Evolutionary conservation across 257 asterid genomes (phyloP), one percentile per base, ranked within the genome.

Genomic region (Apocynum venetum): DNA sequence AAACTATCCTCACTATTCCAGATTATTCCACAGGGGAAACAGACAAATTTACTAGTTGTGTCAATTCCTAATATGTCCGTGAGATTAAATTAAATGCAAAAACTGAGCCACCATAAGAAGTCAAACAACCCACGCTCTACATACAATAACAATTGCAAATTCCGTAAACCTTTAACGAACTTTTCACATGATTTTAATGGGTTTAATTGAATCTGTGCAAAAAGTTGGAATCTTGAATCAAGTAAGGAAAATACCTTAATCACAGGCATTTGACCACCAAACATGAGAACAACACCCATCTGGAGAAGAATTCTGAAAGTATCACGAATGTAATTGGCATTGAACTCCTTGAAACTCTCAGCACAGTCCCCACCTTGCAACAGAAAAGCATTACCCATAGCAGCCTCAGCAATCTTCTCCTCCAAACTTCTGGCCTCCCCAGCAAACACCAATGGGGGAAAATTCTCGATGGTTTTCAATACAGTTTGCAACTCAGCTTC

Each of bases 291-390:
- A 63, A 88, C 96, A 36, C 96, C 80, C 97, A 92, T 92, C 91
- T 89, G 96, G 66, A 91, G 92, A 9, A 91, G 78, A 77, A 92
- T 87, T 77, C 96, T 87, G 80, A 91, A 92, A 61, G 97, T 92
- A 78, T 92, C 97, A 31, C 96, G 88, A 44, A 90, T 92, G 53
- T 92, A 87, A 77, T 87, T 87, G 20, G 97, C 96, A 69, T 89
- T 92, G 77, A 92, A 91, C 63, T 91, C 96, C 89, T 90, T 92
- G 81, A 89, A 92, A 74, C 96, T 92, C 88, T 92, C 94, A 61
- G 96, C 97, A 75, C 97, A 92, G 71, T 92, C 97, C 13, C 97
- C 97, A 60, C 97, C 97, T 73, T 92, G 97, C 73, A 92, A 83
- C n/a, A 92, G 80, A 78, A 92, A 92, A 47, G 97, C 97, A 15